Conservation (phyloP, 208 protist genomes). For the Acanthamoeba rhysodes region DNA sequence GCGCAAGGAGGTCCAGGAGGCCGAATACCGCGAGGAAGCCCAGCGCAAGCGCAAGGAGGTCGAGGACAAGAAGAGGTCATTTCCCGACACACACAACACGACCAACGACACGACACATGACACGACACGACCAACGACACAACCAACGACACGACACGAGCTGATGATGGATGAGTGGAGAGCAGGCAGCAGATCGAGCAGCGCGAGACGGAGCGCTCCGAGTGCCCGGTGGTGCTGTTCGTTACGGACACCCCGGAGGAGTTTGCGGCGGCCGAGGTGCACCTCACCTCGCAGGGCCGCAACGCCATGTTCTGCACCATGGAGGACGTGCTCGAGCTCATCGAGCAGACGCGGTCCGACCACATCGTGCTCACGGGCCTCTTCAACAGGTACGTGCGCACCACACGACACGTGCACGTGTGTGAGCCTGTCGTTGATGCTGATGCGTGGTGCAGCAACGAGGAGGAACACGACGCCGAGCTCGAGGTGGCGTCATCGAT, state of each 20-base stretch:
- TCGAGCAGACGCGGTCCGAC: background rate
- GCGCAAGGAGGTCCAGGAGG: background rate
- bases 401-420: no score
- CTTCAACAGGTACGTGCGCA: background rate
- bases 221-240: slow-evolving; percentile 13
- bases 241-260: background rate
- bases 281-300: slow-evolving; percentile 11
- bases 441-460: background rate
- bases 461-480: slow-evolving; percentile 23
- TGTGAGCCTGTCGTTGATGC: background rate
- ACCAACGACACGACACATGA: no score
- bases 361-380: slow-evolving; percentile 43
- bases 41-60: slow-evolving; percentile 7
- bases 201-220: background rate
- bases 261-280: background rate
- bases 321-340: slow-evolving; percentile 22
- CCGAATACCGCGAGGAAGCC: background rate
- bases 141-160: no score
- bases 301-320: slow-evolving; percentile 1
- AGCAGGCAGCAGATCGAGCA: background rate
- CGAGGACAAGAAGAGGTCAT: slow-evolving; percentile 28
- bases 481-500: background rate
- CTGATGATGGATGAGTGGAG: background rate
- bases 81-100: background rate
- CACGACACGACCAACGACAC: no score